Base-by-base conservation (phyloP, 2,329 filamentous ascomycete genomes). In the Sporothrix variecibatus region DNA sequence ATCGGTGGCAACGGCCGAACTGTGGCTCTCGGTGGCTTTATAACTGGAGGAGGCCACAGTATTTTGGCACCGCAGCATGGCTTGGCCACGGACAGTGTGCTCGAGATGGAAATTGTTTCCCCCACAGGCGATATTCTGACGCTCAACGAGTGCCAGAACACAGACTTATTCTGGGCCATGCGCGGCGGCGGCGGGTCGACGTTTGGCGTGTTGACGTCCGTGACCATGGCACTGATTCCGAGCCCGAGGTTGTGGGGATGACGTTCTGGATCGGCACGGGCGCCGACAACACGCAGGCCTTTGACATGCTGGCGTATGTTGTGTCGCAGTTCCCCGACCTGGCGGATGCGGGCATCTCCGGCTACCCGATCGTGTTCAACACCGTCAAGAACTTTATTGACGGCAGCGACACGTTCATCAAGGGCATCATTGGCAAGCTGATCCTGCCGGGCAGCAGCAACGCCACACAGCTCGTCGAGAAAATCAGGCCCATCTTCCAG, bases 101-200 rank as follows among this genome's bases (percentile, higher is more conserved):
- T 92, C 3, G 84, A 90, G 76, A 85, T 88, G 80, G 85, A 89
- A 40, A 81, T 91, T 0, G 86, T 92, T 0, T 87, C 86, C 86
- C 86, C 0, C 77, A 78, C 3, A 89, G 90, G 0, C 78, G 85
- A 7, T 82, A 56, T 87, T 6, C 58, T 90, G 1, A 84, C 82
- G 0, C 84, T 86, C 0, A 90, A 87, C 67, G 86, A 87, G 53
- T 84, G 85, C 12, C 82, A 87, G 53, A 84, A 91, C 72, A 74
- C 81, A 0, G 89, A 92, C 72, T 80, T 92, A 0, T 92, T 90
- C 79, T 92, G 90, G 90, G 90, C 90, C 0, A 83, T 91, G 75
- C 82, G 87, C 74, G 89, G 89, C 9, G 88, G 88, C 6, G 88
- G 89, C 2, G 88, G 87, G 1, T 87, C 86, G 26, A 91, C 88